phyloP scores from a whole-genome alignment of 2,329 filamentous ascomycete species.

The Aspergillus uvarum region DNA sequence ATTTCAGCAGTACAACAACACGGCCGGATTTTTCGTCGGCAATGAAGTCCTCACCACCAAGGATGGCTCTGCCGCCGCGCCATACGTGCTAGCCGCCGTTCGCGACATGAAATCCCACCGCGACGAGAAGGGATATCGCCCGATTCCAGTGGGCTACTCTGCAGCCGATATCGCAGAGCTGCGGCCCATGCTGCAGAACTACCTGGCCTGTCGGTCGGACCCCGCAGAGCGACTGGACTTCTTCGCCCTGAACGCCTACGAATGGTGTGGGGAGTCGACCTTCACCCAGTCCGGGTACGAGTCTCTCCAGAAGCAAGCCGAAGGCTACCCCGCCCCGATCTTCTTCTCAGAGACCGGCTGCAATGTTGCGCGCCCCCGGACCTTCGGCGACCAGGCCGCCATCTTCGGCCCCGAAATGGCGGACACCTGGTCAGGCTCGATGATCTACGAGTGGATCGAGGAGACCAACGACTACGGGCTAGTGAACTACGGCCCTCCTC shows the following conservation, averaged over 20 bases:
- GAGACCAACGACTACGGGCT: slow-evolving; percentile 82
- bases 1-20: slow-evolving; percentile 75
- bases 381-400: slow-evolving; percentile 64
- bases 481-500: slow-evolving; percentile 66
- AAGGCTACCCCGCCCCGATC: slow-evolving; percentile 75
- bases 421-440: slow-evolving; percentile 69
- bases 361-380: slow-evolving; percentile 53
- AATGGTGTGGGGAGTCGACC: slow-evolving; percentile 64
- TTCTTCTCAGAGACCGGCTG: slow-evolving; percentile 91
- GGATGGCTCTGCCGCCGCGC: slow-evolving; percentile 63
- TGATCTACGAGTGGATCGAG: slow-evolving; percentile 88
- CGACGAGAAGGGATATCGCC: slow-evolving; percentile 70
- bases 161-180: slow-evolving; percentile 77
- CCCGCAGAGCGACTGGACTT: slow-evolving; percentile 71
- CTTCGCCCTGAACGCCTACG: slow-evolving; percentile 82
- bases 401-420: slow-evolving; percentile 76
- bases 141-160: slow-evolving; percentile 83
- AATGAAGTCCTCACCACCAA: slow-evolving; percentile 70
- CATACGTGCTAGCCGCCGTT: slow-evolving; percentile 78
- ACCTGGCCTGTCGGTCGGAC: slow-evolving; percentile 75
- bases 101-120: slow-evolving; percentile 82
- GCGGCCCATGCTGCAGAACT: slow-evolving; percentile 66
- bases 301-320: slow-evolving; percentile 65
- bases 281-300: slow-evolving; percentile 69
- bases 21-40: slow-evolving; percentile 80